Conservation (phyloP, 148 eudicot genomes). For the Rhododendron kiyosumense region DNA sequence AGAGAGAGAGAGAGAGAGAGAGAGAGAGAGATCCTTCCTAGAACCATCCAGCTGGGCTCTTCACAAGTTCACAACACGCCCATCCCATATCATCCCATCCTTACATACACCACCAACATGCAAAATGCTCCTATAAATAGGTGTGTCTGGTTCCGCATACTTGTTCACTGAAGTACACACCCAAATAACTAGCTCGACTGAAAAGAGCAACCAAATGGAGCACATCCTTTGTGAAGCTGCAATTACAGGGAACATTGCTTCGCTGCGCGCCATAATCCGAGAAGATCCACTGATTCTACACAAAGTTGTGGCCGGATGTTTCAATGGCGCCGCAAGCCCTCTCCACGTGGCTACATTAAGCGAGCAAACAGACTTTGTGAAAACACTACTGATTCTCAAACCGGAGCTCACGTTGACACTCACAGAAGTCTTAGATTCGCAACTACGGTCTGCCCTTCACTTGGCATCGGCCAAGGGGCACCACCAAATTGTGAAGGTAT, state of each 20-base stretch:
- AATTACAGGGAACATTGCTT: background rate
- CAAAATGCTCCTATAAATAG: no score
- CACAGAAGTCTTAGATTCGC: background rate
- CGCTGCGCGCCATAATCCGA: background rate
- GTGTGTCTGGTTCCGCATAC: background rate
- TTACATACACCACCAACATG: no score
- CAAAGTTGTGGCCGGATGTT: background rate
- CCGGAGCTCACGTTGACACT: background rate
- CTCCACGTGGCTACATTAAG: background rate
- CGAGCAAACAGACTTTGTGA: background rate
- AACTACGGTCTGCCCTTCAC: constrained; percentile 9
- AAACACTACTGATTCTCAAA: background rate
- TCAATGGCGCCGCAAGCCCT: background rate
- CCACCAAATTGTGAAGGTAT: background rate
- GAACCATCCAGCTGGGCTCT: no score
- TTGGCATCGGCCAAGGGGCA: constrained; percentile 19
- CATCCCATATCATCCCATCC: no score
- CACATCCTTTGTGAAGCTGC: background rate
- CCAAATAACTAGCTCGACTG: background rate
- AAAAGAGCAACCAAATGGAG: background rate
- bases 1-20: no score
- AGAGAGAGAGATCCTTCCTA: no score
- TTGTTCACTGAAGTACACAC: background rate
- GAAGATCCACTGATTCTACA: background rate
- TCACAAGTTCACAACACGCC: no score